Conservation (phyloP, 345 rosid genomes). For the Erodium maritimum region DNA sequence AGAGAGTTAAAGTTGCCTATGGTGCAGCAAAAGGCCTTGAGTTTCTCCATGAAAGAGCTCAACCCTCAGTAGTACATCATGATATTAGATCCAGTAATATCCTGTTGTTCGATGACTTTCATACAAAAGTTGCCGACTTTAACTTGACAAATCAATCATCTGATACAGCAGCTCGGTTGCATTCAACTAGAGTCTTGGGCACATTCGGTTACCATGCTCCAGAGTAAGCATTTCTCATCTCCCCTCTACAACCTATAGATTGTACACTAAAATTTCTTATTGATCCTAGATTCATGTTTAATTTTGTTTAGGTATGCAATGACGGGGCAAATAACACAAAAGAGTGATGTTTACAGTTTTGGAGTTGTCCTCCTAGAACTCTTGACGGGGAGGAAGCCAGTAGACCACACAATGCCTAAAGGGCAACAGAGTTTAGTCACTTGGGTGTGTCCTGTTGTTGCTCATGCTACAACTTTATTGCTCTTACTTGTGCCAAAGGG, state of each 20-base stretch:
- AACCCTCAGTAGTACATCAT: conserved; percentile 84
- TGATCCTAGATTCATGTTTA: not conserved
- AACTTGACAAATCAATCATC: conserved; percentile 81
- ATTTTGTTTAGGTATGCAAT: conserved; percentile 68
- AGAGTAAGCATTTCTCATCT: conserved; percentile 34
- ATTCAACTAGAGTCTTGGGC: conserved; percentile 92
- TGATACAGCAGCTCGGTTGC: conserved; percentile 84
- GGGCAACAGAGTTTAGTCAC: conserved; percentile 99
- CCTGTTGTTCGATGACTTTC: conserved; percentile 66
- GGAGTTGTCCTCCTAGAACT: conserved; percentile 98
- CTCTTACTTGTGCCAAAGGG: not conserved
- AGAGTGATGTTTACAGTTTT: conserved; percentile 95
- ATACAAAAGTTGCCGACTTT: conserved; percentile 83
- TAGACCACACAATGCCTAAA: conserved; percentile 98
- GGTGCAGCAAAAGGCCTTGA: conserved; percentile 95
- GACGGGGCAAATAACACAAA: conserved; percentile 97
- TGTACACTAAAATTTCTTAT: no score
- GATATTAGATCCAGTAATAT: conserved; percentile 97
- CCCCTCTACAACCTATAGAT: no score
- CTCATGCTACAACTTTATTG: not conserved
- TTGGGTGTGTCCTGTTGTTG: conserved; percentile 43
- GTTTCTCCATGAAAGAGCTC: conserved; percentile 85
- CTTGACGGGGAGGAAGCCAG: conserved; percentile 94
- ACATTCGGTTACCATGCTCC: conserved; percentile 99
- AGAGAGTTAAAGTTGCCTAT: conserved; percentile 76